Evolutionary conservation across 2,329 filamentous ascomycete species (phyloP), one percentile per base, ranked within the genome.

Genomic region (Fusarium proliferatum): DNA sequence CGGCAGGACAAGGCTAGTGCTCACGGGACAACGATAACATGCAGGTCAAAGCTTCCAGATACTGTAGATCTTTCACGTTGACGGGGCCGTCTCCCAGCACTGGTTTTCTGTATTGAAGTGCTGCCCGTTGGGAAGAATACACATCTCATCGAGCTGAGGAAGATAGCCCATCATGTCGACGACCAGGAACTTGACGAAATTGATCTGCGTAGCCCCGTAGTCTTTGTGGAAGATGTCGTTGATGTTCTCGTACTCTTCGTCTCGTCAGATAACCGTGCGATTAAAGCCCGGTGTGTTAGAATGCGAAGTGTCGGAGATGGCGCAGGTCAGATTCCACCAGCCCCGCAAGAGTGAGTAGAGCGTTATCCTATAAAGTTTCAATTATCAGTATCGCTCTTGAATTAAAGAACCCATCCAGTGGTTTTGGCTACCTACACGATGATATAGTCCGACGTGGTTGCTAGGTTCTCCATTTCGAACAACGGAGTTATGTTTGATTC

Each of bases 31-130:
- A 21, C 9, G 9, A 12, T 5, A 48, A 28, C 13, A 28, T 28
- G 12, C 19, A 15, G 45, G 12, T 5, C 11, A 19, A 12, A 9
- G 15, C 8, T 9, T 11, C 45, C 5, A 28, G 19, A 6, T 33
- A 33, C 21, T 23, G 3, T 0, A 33, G 3, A 9, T 33, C 28
- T 10, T 23, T 7, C 21, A 12, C 3, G 3, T 12, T 33, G 7
- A 12, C 11, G 23, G 10, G 3, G 5, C 10, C 46, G 8, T n/a
- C 28, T n/a, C 21, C 15, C 10, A 33, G 13, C 21, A 30, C 21
- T 33, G 9, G 3, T 6, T 49, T n/a, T 3, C 28, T 49, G 2
- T 13, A n/a, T 12, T n/a, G 21, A 49, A 49, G 19, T 33, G 28
- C 9, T n/a, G 9, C 13, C 39, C 21, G 15, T 11, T n/a, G 21